These are phyloP conservation scores for Globisporangium cylindrosporum DNA, from an alignment of 352 stramenopile species.

Conservation along the genomic window DNA sequence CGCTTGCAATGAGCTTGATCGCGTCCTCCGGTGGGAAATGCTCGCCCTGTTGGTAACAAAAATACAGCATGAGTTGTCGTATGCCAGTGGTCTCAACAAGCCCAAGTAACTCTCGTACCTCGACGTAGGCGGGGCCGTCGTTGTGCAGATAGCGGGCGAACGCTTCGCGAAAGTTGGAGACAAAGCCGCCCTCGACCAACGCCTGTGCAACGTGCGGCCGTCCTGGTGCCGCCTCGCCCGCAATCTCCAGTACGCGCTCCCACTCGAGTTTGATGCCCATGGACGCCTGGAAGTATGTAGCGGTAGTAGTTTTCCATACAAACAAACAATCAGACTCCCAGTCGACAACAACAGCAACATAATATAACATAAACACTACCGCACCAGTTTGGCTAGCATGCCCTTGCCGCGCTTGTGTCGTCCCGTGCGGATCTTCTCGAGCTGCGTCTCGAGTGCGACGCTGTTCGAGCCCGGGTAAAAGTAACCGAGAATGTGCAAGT, in stretches of 20 bases:
- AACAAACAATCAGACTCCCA: neutral
- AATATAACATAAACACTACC: neutral
- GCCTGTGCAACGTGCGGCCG: constrained; percentile 78
- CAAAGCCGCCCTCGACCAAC: constrained; percentile 70
- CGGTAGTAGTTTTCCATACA: neutral
- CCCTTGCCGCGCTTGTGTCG: constrained; percentile 78
- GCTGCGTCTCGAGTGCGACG: constrained; percentile 60
- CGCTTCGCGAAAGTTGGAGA: constrained; percentile 74
- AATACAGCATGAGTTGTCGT: neutral
- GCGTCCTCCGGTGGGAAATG: constrained; percentile 84
- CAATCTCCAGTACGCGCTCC: constrained; percentile 80
- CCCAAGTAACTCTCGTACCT: constrained; percentile 34
- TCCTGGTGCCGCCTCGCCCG: constrained; percentile 74
- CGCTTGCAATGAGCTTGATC: constrained; percentile 82
- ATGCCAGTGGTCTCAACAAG: neutral
- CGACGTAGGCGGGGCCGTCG: constrained; percentile 77
- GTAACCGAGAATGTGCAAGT: constrained; percentile 85
- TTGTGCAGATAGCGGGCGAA: constrained; percentile 83
- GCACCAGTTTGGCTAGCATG: constrained; percentile 82
- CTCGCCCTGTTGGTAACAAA: constrained; percentile 40
- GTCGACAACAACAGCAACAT: neutral
- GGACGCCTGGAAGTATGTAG: constrained; percentile 31
- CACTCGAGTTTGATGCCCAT: constrained; percentile 84
- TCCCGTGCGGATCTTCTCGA: constrained; percentile 76
- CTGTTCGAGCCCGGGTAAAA: constrained; percentile 83